Percentiles rank a stretch among this genome's conserved stretches.
These are phyloP conservation scores for Pseudopithomyces chartarum DNA, from an alignment of 2,329 filamentous ascomycete genomes.

Conservation along the genomic window DNA sequence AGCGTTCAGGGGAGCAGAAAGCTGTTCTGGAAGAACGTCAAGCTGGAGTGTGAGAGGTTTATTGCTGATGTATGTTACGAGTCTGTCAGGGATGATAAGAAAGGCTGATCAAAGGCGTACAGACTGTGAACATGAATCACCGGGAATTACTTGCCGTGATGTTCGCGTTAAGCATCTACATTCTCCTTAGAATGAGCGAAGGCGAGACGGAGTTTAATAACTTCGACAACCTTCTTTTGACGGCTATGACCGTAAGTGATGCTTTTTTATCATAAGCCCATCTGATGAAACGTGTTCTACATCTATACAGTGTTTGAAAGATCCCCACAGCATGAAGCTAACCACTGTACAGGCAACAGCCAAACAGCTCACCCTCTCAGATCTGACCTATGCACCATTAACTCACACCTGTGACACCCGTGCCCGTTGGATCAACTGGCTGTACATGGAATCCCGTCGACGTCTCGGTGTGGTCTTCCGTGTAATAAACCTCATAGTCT, in stretches of 20 bases:
- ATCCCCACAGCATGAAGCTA: neutral
- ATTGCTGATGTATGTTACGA: conserved; percentile 38
- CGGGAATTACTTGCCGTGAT: conserved; percentile 50
- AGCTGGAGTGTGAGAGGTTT: conserved; percentile 50
- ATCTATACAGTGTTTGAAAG: too few relatives aligned
- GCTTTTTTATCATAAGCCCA: neutral
- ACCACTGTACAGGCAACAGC: conserved; percentile 1
- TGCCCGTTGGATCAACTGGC: conserved; percentile 47
- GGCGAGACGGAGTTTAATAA: conserved; percentile 53
- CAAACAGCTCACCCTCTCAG: conserved; percentile 16
- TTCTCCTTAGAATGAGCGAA: conserved; percentile 50
- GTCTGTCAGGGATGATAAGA: neutral
- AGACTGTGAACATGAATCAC: conserved; percentile 38
- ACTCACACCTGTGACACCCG: conserved; percentile 21
- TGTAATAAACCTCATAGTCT: conserved; percentile 50
- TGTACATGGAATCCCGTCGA: conserved; percentile 49
- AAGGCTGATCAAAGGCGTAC: conserved; percentile 2
- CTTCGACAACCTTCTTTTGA: conserved; percentile 45
- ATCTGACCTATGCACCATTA: neutral
- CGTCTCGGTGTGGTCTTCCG: conserved; percentile 48
- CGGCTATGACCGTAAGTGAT: conserved; percentile 44
- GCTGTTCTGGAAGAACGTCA: conserved; percentile 54
- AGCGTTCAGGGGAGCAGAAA: conserved; percentile 43
- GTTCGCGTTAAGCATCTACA: conserved; percentile 53
- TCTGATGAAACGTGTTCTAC: too few relatives aligned